Base-by-base conservation (phyloP, 345 rosid species). In the Aquilaria yunnanensis region DNA sequence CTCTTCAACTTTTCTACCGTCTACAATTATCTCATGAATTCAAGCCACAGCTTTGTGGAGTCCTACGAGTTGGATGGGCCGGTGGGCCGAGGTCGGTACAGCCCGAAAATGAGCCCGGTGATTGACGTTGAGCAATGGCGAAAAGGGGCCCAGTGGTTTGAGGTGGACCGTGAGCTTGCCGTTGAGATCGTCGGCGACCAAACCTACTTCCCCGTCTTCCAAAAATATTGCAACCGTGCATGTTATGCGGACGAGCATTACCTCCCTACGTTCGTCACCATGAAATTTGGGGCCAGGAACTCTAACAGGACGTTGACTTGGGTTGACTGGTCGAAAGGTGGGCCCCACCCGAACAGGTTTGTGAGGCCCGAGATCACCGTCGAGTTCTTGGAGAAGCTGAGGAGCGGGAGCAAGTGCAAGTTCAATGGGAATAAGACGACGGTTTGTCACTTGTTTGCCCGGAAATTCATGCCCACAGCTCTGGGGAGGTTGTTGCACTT, bases 111-210 rank as follows among this genome's bases (percentile, higher is more conserved):
- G 96, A 68, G 74, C 23, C 97, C 98, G 10, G 68, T 65, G 4
- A 56, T 92, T 56, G 61, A 32, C 11, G 47, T 85, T 9, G 46
- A 51, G 0, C 81, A 87, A 48, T 92, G 98, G 98, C 64, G 96
- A 12, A 92, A 92, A 72, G 98, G 98, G 2, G 80, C 97, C 5
- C 97, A 92, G 16, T 92, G 98, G 97, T 85, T 92, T 56, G 89
- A 82, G 61, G 48, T 85, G 56, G 83, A 84, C 69, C 83, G 97
- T 32, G 67, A 64, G 43, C 73, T 85, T 1, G 98, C 96, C 43
- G 3, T 77, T 0, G 82, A 84, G 41, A 67, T 87, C 2, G 86
- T 92, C 23, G 84, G 93, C 0, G 98, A 92, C 54, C 66, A 34
- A 16, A 72, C 10, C 9, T 89, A 87, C 46, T 87, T 85, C 61